Conservation (phyloP, 139 green algal species). For the Auxenochlorella protothecoides region DNA sequence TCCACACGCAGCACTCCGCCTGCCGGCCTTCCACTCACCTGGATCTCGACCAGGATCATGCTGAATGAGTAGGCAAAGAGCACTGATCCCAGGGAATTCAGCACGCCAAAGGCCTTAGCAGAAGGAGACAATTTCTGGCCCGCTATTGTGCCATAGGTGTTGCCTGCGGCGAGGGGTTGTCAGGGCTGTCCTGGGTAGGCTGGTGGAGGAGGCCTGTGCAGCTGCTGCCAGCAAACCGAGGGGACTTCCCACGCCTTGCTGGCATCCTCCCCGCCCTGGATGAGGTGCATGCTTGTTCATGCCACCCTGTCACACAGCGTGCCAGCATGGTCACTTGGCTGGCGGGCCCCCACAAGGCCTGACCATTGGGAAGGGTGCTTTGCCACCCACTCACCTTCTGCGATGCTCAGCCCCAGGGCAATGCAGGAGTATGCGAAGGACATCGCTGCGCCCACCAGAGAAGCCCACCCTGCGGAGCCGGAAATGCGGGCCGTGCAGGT, state of each 20-base stretch:
- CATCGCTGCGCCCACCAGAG: constrained; percentile 28
- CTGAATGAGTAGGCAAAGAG: constrained; percentile 20
- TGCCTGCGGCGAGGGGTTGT: too few relatives aligned
- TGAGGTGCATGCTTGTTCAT: too few relatives aligned
- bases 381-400: not conserved
- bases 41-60: constrained; percentile 22
- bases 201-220: too few relatives aligned
- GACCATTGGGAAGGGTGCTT: too few relatives aligned
- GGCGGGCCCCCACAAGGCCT: too few relatives aligned
- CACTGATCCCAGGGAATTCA: constrained; percentile 15
- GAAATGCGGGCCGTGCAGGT: too few relatives aligned
- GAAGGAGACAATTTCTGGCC: not conserved
- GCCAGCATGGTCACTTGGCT: too few relatives aligned
- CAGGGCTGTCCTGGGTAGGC: too few relatives aligned
- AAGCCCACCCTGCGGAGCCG: constrained; percentile 20
- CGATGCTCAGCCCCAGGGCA: constrained; percentile 11
- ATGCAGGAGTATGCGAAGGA: constrained; percentile 33
- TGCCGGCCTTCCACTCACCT: not conserved
- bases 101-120: constrained; percentile 7
- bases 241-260: too few relatives aligned
- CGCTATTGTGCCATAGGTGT: constrained; percentile 1
- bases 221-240: too few relatives aligned
- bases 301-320: too few relatives aligned
- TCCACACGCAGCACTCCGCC: not conserved
- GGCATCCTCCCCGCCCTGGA: too few relatives aligned